Evolutionary conservation across 73 alveolate species (phyloP), one percentile per base, ranked within the genome.

Genomic region (Paramecium bursaria): DNA sequence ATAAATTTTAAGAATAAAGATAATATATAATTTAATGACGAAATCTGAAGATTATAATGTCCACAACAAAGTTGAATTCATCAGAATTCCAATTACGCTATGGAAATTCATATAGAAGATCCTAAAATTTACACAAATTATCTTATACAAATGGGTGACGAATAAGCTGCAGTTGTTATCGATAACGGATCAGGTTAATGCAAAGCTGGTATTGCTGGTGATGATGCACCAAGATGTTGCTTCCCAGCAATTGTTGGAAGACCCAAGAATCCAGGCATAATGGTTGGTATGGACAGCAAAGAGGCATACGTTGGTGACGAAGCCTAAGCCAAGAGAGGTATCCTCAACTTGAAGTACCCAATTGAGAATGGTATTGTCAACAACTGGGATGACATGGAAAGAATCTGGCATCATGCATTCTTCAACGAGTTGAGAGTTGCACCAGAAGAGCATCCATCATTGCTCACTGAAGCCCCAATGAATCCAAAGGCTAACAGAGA

Each of bases 181-280:
- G 89, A 79, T 39, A 79, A 79, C 48, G 89, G 89, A 33, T 90
- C 97, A 30, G 98, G 98, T 30, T 79, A 80, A 87, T 89, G 96
- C 90, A 96, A 96, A 93, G 98, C 98, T 30, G 99, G 99, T 46
- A 88, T 95, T 50, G 95, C 99, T 17, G 99, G 99, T 22, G 99
- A 96, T 75, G 98, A 96, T 52, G 96, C 96, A 22, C 99, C 99
- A 19, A 92, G 98, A 53, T 88, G 94, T 5, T 95, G 93, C 87
- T 98, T 98, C 94, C 99, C 99, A 4, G 87, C 99, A 90, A 90
- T 98, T 26, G 98, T 96, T 42, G 99, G 99, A 47, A 91, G 98
- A 67, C 98, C 99, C 31, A 96, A 96, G 91, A 95, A 94, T 91
- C 97, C 96, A 46, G 99, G 99, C 6, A 90, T 94, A 76, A 92